Evolutionary conservation across 1,284 basidiomycete species (phyloP), one percentile per base, ranked within the genome.

Genomic region (Heterobasidion occidentale): DNA sequence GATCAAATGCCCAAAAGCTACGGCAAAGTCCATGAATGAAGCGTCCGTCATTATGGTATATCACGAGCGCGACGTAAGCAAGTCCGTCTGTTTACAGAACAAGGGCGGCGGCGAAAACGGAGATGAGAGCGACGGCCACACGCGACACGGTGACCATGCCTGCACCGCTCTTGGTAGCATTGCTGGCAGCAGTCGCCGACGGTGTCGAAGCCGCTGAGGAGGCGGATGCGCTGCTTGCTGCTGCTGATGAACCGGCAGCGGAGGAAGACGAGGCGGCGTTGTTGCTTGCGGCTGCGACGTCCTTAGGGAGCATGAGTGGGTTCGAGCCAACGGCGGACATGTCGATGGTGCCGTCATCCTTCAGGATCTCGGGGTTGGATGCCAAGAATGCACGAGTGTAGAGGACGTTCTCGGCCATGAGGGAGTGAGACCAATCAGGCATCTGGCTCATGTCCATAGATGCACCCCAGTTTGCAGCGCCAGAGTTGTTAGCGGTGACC

Each of bases 311-410:
- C 74, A 77, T 77, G 59, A 85, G 64, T 36, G 83, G 78, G 46
- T 75, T 77, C 62, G 65, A 63, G 56, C 64, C 70, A 47, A 72
- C 64, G 54, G 67, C 67, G 65, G 72, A 70, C 56, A 86, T 70
- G 71, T 84, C 73, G 67, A 86, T 67, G 12, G 69, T 68, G 59
- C 83, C 84, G 64, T 81, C 76, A 3, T 66, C 66, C 55, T 74
- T 68, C 60, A 87, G 56, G 46, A 77, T 68, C 57, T 85, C 83
- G 7, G 76, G 70, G 75, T 89, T 89, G 64, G 71, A 69, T 38
- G 78, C 85, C 59, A 87, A 70, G 76, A 87, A 76, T 49, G 71
- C 75, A 59, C 80, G 83, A 46, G 79, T 84, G 74, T 77, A 76
- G 64, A 84, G 63, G 59, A 86, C 76, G 70, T 86, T 87, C 71